Base-by-base conservation (phyloP, 225 moss, liverwort and hornwort species). In the Sphagnum contortum region DNA sequence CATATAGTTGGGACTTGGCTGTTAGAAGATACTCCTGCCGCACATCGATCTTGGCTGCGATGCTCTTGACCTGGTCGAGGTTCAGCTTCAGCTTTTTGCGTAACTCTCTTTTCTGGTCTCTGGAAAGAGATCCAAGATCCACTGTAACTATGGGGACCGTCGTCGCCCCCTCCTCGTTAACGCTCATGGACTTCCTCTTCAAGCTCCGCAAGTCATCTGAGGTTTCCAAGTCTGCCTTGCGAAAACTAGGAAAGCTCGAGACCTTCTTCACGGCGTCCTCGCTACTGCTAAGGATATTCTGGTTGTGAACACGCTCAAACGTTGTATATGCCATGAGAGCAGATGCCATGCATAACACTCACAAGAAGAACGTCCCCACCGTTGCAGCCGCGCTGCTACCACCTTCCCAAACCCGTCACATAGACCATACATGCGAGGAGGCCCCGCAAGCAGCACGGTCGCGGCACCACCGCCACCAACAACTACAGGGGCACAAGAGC, bases 181-280 rank as follows among this genome's bases (percentile, higher is more conserved):
- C 71, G 76, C 92, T 98, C 93, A 98, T 98, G 4, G 92, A 98
- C 81, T 98, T 98, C 48, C 96, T 83, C 63, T 98, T 98, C 66
- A 92, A n/a, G 4, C 73, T 72, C 9, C 84, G 81, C 5, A 78
- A 68, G 8, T 84, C 84, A 44, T 71, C 78, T 12, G 76, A 60
- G 58, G 63, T 78, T 12, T 84, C 84, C 68, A 57, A 52, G 57
- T 72, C 60, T 3, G 72, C 44, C 71, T 81, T 78, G 29, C 29
- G 29, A 29, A 29, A 29, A 29, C 29, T 29, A 55, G 75, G 66
- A 64, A 75, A 75, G 47, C 81, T 87, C 29, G 29, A 29, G 29
- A 29, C 29, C 29, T 29, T 29, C 80, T 83, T 87, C 86, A 87
- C 83, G 68, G 72, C 70, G 63, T 80, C 75, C 45, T 80, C 83